A percentile compares a stretch with the other conserved stretches of the same genome.
Conservation (phyloP, 2,329 filamentous ascomycete species). For the Beauveria scarabaeidicola region DNA sequence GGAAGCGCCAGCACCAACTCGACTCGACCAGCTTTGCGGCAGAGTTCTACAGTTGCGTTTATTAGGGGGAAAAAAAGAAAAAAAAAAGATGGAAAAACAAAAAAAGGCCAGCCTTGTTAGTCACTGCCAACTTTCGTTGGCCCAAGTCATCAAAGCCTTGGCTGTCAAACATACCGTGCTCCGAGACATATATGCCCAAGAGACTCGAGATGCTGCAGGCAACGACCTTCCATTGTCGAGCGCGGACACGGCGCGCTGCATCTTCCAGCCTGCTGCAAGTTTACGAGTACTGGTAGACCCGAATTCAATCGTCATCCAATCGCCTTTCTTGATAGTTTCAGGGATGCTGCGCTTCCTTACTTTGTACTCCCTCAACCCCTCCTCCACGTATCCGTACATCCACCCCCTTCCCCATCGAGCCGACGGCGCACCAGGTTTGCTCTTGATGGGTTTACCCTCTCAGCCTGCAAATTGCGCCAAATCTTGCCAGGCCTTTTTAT, state of each 20-base stretch:
- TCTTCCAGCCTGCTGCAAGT: neutral
- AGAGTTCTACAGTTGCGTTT: too few relatives aligned
- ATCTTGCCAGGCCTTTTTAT: slow-evolving; percentile 2
- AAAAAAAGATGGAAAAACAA: too few relatives aligned
- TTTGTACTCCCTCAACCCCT: neutral
- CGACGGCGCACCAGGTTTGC: slow-evolving; percentile 1
- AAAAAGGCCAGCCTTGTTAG: neutral
- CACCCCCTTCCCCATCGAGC: slow-evolving; percentile 1
- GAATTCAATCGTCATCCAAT: neutral
- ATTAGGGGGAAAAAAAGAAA: too few relatives aligned
- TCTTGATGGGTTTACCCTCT: slow-evolving; percentile 7
- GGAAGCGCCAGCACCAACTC: neutral
- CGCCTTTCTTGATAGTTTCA: neutral
- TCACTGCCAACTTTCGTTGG: neutral
- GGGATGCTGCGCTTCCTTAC: neutral
- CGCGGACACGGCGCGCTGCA: neutral
- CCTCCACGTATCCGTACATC: neutral
- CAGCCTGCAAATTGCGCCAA: slow-evolving; percentile 12
- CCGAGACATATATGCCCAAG: neutral
- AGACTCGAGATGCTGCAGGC: neutral
- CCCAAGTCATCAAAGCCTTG: neutral
- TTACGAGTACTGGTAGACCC: neutral
- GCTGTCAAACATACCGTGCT: neutral
- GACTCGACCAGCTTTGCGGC: neutral
- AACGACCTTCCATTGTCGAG: neutral